Evolutionary conservation across 805 yeast species (phyloP), one percentile per base, ranked within the genome.

Genomic region (Candida boleticola): DNA sequence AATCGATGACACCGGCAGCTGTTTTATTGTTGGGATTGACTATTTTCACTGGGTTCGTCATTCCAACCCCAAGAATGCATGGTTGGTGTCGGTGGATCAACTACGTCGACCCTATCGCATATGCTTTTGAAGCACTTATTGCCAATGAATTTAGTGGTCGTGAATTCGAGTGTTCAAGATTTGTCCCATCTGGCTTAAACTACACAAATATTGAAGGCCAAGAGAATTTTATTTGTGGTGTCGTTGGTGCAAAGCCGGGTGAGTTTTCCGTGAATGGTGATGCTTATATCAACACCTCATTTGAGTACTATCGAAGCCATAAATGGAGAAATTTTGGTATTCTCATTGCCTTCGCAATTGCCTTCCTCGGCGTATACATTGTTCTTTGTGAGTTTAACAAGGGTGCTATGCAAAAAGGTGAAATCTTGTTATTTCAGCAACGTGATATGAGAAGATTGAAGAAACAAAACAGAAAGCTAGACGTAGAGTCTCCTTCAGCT

Each of bases 381-480:
- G 27, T 64, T 2, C 65, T 79, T 44, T 73, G 79, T 40, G 90
- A 85, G 57, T 63, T 54, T 47, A 78, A 79, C 52, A 75, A 73
- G 54, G 80, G 83, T 57, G 79, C 85, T 2, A 71, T 74, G 68
- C 85, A 80, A 60, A 79, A 79, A 62, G 90, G 90, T 69, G 90
- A 84, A 60, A 71, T 83, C 25, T 63, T 82, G 46, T 70, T 84
- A 20, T 83, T 79, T 68, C 80, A 77, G 54, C 61, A 63, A 35
- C 62, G 74, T 2, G 66, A 77, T 40, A 63, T 80, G 56, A 67
- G 58, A 37, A 73, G 72, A 48, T 47, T 77, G 54, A 72, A 63
- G 51, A 79, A 76, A 50, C 57, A 66, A 36, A 55, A 60, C 19
- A 58, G 58, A 10, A 51, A 46, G 21, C 54, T 46, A 17, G 61